These are phyloP conservation scores for Breviolum minutum DNA, from an alignment of 73 alveolate species.

Conservation along the genomic window DNA sequence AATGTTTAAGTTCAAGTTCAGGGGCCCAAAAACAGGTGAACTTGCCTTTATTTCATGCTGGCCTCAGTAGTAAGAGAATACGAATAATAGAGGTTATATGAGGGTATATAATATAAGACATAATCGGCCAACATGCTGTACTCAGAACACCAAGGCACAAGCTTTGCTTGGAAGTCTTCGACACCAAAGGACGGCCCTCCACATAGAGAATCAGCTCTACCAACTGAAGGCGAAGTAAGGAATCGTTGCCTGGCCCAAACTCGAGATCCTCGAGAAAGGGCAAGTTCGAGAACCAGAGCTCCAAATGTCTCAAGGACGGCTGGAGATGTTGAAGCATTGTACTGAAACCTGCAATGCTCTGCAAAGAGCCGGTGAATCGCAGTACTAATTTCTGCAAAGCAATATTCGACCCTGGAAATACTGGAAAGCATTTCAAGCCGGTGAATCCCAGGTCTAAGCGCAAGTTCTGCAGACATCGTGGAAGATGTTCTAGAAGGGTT, in stretches of 20 bases:
- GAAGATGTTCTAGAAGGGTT: not conserved
- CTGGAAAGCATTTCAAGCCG: not conserved
- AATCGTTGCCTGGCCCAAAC: not conserved
- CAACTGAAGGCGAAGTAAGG: not conserved
- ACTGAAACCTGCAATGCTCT: not conserved
- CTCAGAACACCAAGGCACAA: no score
- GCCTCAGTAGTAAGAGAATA: no score
- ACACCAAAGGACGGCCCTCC: no score
- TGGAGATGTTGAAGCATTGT: no score
- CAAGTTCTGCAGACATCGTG: not conserved
- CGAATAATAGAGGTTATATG: no score
- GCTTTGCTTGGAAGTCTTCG: no score
- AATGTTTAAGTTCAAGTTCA: not conserved
- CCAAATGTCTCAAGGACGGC: not conserved
- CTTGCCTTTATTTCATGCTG: no score
- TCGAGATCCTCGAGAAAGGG: not conserved
- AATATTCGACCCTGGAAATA: no score
- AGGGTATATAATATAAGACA: no score
- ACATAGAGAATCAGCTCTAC: not conserved
- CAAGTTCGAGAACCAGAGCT: not conserved
- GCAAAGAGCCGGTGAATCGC: slow-evolving; percentile 7
- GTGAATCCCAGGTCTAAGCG: slow-evolving; percentile 42
- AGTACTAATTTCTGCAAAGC: not conserved
- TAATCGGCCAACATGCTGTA: no score
- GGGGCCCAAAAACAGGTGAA: no score